These are phyloP conservation scores for Rhizophlyctis rosea DNA, from an alignment of 192 early-diverging fungal genomes.

Conservation along the genomic window DNA sequence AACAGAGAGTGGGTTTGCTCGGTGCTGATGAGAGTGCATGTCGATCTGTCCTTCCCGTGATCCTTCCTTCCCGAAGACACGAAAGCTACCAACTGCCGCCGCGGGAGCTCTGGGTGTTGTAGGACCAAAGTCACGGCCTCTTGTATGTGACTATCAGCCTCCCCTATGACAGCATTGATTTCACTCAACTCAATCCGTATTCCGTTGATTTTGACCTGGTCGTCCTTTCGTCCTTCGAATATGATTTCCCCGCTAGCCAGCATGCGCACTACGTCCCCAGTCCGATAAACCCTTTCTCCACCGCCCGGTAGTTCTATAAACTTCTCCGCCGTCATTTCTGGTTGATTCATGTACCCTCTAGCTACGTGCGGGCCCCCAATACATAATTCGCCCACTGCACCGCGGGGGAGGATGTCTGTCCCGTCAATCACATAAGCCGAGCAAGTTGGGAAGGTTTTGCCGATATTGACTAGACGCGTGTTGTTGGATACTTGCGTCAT, in stretches of 20 bases:
- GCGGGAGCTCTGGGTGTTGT: slow-evolving; percentile 4
- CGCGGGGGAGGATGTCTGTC: too few species aligned
- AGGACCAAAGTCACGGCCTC: slow-evolving; percentile 12
- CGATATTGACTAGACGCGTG: slow-evolving; percentile 12
- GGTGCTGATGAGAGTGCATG: neutral
- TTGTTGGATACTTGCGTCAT: neutral
- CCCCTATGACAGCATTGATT: neutral
- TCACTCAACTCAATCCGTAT: neutral
- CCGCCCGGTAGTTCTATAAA: slow-evolving; percentile 4
- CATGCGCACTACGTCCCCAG: slow-evolving; percentile 25
- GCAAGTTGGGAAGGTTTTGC: slow-evolving; percentile 12
- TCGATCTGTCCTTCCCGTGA: neutral
- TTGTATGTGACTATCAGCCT: neutral
- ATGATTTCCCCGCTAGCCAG: slow-evolving; percentile 1
- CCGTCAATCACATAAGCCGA: slow-evolving; percentile 23
- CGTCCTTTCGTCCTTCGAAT: slow-evolving; percentile 35
- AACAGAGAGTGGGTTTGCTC: neutral
- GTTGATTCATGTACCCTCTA: slow-evolving; percentile 22
- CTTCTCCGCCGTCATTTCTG: slow-evolving; percentile 7
- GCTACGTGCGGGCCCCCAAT: slow-evolving; percentile 38
- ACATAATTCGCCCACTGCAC: slow-evolving; percentile 38
- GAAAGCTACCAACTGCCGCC: slow-evolving; percentile 5
- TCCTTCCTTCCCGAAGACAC: neutral
- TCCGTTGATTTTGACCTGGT: slow-evolving; percentile 23
- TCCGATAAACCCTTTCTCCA: slow-evolving; percentile 15